Evolutionary conservation across 345 rosid genomes (phyloP).

Genomic region (Ceriops decandra): DNA sequence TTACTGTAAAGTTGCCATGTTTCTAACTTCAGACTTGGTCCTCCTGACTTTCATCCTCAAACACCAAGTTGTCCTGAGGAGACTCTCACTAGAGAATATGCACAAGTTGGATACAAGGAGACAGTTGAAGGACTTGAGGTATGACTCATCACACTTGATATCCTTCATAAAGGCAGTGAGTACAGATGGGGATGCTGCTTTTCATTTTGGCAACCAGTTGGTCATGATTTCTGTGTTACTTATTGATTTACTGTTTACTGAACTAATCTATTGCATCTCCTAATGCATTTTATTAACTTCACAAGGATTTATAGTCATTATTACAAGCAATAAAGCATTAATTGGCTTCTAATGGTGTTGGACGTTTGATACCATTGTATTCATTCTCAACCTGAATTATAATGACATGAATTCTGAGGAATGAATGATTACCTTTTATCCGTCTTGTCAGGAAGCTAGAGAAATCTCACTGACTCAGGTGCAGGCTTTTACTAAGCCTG

Average conservation of each 20-base stretch:
- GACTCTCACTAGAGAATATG: conserved; percentile 77
- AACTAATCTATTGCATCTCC: not conserved
- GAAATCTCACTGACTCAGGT: conserved; percentile 67
- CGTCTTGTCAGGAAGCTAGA: conserved; percentile 61
- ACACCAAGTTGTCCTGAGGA: conserved; percentile 87
- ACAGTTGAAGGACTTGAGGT: conserved; percentile 98
- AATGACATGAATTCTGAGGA: conserved; percentile 1
- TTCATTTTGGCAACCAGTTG: not conserved
- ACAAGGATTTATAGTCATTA: not conserved
- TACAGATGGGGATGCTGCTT: not conserved
- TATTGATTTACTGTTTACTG: not conserved
- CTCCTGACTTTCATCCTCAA: conserved; percentile 94
- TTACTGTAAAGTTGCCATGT: conserved; percentile 1
- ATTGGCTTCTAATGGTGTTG: not conserved
- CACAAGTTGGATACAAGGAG: conserved; percentile 82
- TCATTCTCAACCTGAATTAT: too few species aligned
- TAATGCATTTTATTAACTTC: not conserved
- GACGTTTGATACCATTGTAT: not conserved
- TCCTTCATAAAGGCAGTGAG: not conserved
- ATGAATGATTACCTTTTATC: conserved; percentile 20
- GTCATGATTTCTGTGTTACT: not conserved
- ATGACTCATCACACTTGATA: not conserved
- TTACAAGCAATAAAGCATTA: not conserved
- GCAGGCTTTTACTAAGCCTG: conserved; percentile 55
- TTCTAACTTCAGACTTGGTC: conserved; percentile 66